These are phyloP conservation scores for Citrullus amarus DNA, from an alignment of 306 rosid genomes.

Conservation along the genomic window DNA sequence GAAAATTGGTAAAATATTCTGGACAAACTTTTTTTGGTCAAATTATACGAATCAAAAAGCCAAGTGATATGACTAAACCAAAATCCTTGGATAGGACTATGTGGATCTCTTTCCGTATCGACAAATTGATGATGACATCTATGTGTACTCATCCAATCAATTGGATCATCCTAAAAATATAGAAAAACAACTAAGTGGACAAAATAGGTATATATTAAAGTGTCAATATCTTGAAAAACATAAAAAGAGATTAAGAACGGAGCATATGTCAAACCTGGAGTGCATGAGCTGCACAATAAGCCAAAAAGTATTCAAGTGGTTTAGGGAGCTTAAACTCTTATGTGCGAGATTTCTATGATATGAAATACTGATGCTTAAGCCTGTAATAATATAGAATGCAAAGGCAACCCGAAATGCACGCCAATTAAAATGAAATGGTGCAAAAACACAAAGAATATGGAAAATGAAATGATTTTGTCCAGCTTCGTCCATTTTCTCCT, in stretches of 20 bases:
- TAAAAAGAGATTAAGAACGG: too few relatives aligned
- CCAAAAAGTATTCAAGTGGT: conserved; percentile 70
- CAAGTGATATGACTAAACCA: conserved; percentile 86
- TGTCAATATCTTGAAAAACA: too few relatives aligned
- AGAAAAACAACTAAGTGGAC: too few relatives aligned
- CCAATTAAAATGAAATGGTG: conserved; percentile 69
- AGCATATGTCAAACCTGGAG: conserved; percentile 37
- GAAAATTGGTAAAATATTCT: not conserved
- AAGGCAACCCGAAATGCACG: conserved; percentile 40
- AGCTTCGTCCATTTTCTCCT: not conserved
- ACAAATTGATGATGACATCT: conserved; percentile 83
- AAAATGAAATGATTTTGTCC: conserved; percentile 44
- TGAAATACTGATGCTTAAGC: conserved; percentile 63
- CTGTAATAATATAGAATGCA: conserved; percentile 47
- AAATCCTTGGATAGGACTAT: conserved; percentile 79
- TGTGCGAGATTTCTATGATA: conserved; percentile 77
- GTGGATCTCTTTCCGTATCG: conserved; percentile 81
- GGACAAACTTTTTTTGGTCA: conserved; percentile 39
- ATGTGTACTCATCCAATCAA: conserved; percentile 89
- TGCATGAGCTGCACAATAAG: conserved; percentile 64
- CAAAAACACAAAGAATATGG: conserved; percentile 49
- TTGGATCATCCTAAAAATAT: conserved; percentile 55
- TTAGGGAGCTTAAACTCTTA: conserved; percentile 68
- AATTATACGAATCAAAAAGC: conserved; percentile 52
- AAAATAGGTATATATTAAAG: too few relatives aligned